Percentiles rank a stretch among this genome's conserved stretches.
Evolutionary conservation across 495 filamentous ascomycete species (phyloP).

Genomic region (Penicillium taxi): DNA sequence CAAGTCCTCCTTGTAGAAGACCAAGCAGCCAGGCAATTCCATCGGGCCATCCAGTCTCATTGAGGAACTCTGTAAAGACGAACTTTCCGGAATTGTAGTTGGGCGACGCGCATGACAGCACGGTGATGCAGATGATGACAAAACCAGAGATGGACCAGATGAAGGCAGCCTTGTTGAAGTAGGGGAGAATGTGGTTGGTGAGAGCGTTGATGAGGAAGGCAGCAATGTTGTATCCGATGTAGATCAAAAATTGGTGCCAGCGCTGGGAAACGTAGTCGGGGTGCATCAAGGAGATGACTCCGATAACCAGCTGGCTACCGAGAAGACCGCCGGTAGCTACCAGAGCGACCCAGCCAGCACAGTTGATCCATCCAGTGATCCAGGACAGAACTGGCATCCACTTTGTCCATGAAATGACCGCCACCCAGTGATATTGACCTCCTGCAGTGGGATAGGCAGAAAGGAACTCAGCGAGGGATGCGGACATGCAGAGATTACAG

Average conservation of each 20-base stretch:
- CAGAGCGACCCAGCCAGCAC: slow-evolving; percentile 60
- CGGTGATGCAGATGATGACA: slow-evolving; percentile 57
- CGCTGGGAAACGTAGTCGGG: slow-evolving; percentile 45
- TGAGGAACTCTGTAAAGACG: slow-evolving; percentile 53
- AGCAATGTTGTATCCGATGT: slow-evolving; percentile 55
- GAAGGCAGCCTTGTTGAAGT: slow-evolving; percentile 56
- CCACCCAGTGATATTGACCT: slow-evolving; percentile 73
- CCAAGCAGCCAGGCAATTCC: slow-evolving; percentile 58
- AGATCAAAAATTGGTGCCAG: slow-evolving; percentile 72
- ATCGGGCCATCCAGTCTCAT: slow-evolving; percentile 56
- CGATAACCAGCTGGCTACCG: slow-evolving; percentile 51
- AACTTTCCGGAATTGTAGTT: slow-evolving; percentile 52
- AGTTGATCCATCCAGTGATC: slow-evolving; percentile 71
- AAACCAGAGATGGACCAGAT: slow-evolving; percentile 63
- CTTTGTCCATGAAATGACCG: slow-evolving; percentile 40
- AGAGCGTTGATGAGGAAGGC: slow-evolving; percentile 63
- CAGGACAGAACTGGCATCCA: slow-evolving; percentile 59
- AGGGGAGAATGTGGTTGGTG: slow-evolving; percentile 51
- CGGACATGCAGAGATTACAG: slow-evolving; percentile 63
- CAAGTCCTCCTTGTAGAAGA: slow-evolving; percentile 53
- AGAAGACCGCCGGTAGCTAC: slow-evolving; percentile 43
- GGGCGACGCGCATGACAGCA: slow-evolving; percentile 54
- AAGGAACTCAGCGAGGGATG: slow-evolving; percentile 65
- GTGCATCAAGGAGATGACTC: slow-evolving; percentile 52
- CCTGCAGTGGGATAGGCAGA: slow-evolving; percentile 63